Conservation (phyloP, 441 rosid genomes). For the Jatropha multifida region DNA sequence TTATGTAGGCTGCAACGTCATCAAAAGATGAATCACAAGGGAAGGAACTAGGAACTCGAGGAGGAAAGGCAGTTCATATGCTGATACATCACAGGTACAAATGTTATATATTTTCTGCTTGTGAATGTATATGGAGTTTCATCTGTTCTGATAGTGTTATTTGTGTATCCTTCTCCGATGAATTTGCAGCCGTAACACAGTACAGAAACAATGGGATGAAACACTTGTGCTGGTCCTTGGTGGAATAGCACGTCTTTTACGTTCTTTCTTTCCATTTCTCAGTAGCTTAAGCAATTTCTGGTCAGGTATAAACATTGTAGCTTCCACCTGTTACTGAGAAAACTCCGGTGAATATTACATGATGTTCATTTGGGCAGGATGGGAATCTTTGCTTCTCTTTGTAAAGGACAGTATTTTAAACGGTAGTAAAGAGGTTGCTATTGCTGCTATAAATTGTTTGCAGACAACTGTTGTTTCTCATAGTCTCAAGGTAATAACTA, state of each 20-base stretch:
- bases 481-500: slow-evolving; percentile 63
- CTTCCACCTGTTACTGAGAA: background rate
- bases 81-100: slow-evolving; percentile 95
- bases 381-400: slow-evolving; percentile 87
- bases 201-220: slow-evolving; percentile 99
- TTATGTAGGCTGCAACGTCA: slow-evolving; percentile 88
- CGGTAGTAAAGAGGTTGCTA: slow-evolving; percentile 95
- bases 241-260: slow-evolving; percentile 92
- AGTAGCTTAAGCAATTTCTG: slow-evolving; percentile 77
- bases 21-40: slow-evolving; percentile 99
- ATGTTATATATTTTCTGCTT: slow-evolving; percentile 15
- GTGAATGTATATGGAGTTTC: slow-evolving; percentile 20
- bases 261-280: slow-evolving; percentile 91
- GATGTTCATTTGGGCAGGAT: slow-evolving; percentile 53
- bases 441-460: slow-evolving; percentile 89
- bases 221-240: slow-evolving; percentile 96
- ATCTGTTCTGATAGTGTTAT: slow-evolving; percentile 13
- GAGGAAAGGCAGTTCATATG: slow-evolving; percentile 99
- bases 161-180: background rate
- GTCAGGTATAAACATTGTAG: slow-evolving; percentile 60
- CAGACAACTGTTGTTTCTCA: slow-evolving; percentile 86
- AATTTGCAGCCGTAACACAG: slow-evolving; percentile 89
- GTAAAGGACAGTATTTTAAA: slow-evolving; percentile 75
- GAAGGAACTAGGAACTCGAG: slow-evolving; percentile 93
- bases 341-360: slow-evolving; percentile 3